Evolutionary conservation across 75 land plant species (phyloP).

Genomic region (Ceratopteris richardii): DNA sequence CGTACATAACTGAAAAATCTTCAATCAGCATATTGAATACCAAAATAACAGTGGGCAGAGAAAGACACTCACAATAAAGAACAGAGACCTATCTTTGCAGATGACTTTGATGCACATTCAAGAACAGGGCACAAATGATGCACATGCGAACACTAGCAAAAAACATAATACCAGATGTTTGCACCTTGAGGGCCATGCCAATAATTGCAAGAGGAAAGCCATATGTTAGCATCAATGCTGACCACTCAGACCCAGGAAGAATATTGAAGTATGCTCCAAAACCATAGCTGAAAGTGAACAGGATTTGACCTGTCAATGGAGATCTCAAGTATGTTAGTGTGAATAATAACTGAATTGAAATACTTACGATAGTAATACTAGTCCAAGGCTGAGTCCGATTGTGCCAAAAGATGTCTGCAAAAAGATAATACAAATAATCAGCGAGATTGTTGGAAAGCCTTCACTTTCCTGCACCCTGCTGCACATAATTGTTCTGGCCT

Average conservation of each 20-base stretch:
- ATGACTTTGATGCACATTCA: too few species aligned
- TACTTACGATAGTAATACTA: conserved; percentile 73
- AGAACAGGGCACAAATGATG: too few species aligned
- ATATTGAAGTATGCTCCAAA: conserved; percentile 94
- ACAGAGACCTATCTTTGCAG: too few species aligned
- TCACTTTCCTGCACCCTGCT: neutral
- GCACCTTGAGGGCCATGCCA: conserved; percentile 97
- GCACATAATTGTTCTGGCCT: neutral
- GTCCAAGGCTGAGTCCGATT: conserved; percentile 71
- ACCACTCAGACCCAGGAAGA: conserved; percentile 96
- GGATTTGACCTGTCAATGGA: neutral
- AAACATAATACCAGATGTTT: conserved; percentile 1
- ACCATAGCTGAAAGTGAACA: conserved; percentile 56
- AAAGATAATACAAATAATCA: neutral
- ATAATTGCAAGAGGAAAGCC: conserved; percentile 96
- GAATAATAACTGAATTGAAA: neutral
- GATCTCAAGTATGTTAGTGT: neutral
- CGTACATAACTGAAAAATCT: too few species aligned
- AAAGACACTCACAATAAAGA: too few species aligned
- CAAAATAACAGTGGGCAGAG: too few species aligned
- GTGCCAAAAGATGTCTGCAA: conserved; percentile 90
- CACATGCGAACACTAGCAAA: too few species aligned
- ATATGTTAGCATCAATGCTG: conserved; percentile 95
- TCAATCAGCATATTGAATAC: too few species aligned
- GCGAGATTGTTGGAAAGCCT: neutral